Percentiles rank a stretch among this genome's conserved stretches.
phyloP scores from a whole-genome alignment of 371 early-diverging fungal genomes.

The Mortierella sp. region DNA sequence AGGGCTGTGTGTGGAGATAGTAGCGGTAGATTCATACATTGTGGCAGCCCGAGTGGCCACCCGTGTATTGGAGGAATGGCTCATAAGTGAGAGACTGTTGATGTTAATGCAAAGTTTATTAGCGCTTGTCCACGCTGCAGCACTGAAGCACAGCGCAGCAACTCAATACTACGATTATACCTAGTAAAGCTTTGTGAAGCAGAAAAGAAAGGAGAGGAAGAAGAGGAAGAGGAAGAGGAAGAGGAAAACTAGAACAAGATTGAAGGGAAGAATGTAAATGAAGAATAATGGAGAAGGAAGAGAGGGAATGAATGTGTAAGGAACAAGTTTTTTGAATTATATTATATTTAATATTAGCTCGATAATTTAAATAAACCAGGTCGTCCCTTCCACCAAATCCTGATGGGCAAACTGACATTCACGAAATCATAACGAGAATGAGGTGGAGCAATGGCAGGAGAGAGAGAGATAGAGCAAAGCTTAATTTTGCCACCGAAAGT shows the following conservation, averaged over 20 bases:
- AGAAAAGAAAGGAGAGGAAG: too few species aligned
- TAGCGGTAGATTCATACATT: constrained; percentile 14
- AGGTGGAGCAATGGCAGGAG: not conserved
- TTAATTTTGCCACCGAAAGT: not conserved
- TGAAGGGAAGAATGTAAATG: not conserved
- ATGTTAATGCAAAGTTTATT: not conserved
- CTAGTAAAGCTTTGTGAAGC: too few species aligned
- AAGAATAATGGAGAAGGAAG: not conserved
- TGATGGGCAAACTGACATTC: too few species aligned
- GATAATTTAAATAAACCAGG: too few species aligned
- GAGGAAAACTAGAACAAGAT: not conserved
- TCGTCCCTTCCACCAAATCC: too few species aligned
- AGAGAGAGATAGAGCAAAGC: not conserved
- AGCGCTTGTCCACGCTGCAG: not conserved
- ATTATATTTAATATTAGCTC: too few species aligned
- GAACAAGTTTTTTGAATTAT: too few species aligned
- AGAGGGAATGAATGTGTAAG: too few species aligned
- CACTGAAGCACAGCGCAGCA: too few species aligned
- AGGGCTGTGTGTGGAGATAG: not conserved
- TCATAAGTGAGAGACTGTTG: not conserved
- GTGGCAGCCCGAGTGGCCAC: constrained; percentile 11
- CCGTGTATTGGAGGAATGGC: not conserved
- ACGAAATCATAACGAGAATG: too few species aligned
- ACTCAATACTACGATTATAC: too few species aligned
- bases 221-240: not conserved